A percentile compares a stretch with the other conserved stretches of the same genome.
phyloP scores from a whole-genome alignment of 805 yeast species.

The Blastobotrys mokoenaii region DNA sequence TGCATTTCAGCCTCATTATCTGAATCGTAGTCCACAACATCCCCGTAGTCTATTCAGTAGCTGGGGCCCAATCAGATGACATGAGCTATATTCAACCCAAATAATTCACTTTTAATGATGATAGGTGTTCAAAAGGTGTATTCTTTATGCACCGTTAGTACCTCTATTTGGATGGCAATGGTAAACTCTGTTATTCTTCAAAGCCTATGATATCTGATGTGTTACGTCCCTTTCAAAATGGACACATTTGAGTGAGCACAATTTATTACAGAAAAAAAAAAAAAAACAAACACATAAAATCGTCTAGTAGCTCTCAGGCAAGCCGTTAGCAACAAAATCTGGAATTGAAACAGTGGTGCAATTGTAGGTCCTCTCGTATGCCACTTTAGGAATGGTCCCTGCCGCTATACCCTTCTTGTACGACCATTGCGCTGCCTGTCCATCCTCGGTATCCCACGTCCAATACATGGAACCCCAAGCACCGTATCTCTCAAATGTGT shows the following conservation, averaged over 20 bases:
- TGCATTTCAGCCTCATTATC: too few species aligned
- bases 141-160: too few species aligned
- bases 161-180: too few species aligned
- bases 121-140: too few species aligned
- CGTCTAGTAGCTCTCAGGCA: slow-evolving; percentile 21
- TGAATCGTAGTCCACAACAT: too few species aligned
- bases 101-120: too few species aligned
- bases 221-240: too few species aligned
- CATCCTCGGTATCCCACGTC: slow-evolving; percentile 76
- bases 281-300: background rate
- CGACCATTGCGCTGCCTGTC: slow-evolving; percentile 26
- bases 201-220: too few species aligned
- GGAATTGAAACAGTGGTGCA: slow-evolving; percentile 19
- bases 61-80: too few species aligned
- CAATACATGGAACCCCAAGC: slow-evolving; percentile 75
- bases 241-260: background rate
- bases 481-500: slow-evolving; percentile 55
- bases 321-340: slow-evolving; percentile 22
- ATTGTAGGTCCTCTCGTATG: slow-evolving; percentile 21
- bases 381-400: slow-evolving; percentile 25
- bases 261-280: background rate
- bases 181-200: too few species aligned
- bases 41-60: too few species aligned
- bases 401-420: slow-evolving; percentile 24
- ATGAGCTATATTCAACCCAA: too few species aligned